Evolutionary conservation across 345 rosid species (phyloP).

Genomic region (Linum tenue): DNA sequence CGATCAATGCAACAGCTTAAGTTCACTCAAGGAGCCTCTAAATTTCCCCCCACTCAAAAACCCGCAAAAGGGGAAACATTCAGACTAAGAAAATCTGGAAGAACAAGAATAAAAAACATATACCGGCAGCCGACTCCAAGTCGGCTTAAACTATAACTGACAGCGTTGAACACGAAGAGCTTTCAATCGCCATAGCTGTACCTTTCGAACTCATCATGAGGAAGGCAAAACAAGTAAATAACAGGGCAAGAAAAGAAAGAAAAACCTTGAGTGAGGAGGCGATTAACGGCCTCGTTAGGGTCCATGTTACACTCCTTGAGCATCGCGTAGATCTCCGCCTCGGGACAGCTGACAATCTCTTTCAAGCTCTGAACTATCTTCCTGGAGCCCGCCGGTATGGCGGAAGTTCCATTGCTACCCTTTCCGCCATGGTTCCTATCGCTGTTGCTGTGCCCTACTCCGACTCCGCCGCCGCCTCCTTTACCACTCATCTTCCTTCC

Average conservation of each 20-base stretch:
- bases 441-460: slow-evolving; percentile 28
- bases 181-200: not conserved
- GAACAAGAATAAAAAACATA: not conserved
- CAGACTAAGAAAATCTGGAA: not conserved
- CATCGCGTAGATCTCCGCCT: slow-evolving; percentile 86
- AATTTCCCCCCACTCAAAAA: not conserved
- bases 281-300: slow-evolving; percentile 95
- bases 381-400: slow-evolving; percentile 66
- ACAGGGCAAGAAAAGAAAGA: not conserved
- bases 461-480: slow-evolving; percentile 52
- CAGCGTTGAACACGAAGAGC: not conserved
- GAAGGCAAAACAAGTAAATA: not conserved
- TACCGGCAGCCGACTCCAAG: not conserved
- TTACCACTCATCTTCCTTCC: slow-evolving; percentile 38
- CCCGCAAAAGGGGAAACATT: too few relatives aligned
- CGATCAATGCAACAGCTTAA: not conserved
- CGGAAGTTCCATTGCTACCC: slow-evolving; percentile 47
- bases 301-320: slow-evolving; percentile 98
- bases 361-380: slow-evolving; percentile 87
- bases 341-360: slow-evolving; percentile 92
- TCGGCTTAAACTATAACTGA: not conserved
- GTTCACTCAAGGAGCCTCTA: not conserved
- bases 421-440: slow-evolving; percentile 25
- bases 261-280: slow-evolving; percentile 88
- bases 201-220: not conserved